Base-by-base conservation (phyloP, 1,284 basidiomycete species). In the Tilletia caries region DNA sequence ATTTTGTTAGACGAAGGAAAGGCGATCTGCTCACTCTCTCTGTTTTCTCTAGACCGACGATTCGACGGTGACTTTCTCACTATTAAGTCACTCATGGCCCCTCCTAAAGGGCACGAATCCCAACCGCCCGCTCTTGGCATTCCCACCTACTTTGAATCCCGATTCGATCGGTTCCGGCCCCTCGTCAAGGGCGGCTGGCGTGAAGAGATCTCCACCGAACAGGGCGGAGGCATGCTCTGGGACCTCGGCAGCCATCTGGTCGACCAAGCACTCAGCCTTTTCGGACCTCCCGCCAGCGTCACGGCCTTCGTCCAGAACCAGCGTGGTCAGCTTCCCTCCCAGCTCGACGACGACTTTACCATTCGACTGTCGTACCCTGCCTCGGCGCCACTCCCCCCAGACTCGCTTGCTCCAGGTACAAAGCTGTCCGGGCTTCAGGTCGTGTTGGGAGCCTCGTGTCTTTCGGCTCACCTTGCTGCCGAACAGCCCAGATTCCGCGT, bases 21-120 rank as follows among this genome's bases (percentile, higher is more conserved):
- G 2, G 1, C 25, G 41, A 43, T 15, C 29, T 20, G 41, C 44
- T 13, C 27, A 20, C 13, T 8, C 32, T 3, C n/a, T 12, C 48
- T 25, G 1, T 66, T 3, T 5, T 50, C 65, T 65, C 15, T 44
- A 73, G 71, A 82, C 65, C 72, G 81, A 15, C 71, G 81, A 13
- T 80, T 77, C 67, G 81, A 82, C 58, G 76, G 75, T 23, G 81
- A 82, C 71, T 82, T 80, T 64, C 54, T 82, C 41, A 82, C 81
- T 29, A 71, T 82, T 20, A 74, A 75, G 60, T 70, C 73, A 20
- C 69, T 82, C 6, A 70, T 82, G 4, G n/a, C 44, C 2, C 71
- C 76, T 64, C 71, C 76, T 25, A 73, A 70, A 0, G 64, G 50
- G 54, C 3, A 43, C n/a, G 54, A 67, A 0, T 64, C 67, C 2